phyloP scores from a whole-genome alignment of 176 grass and related monocot genomes.

The Carex littledalei region DNA sequence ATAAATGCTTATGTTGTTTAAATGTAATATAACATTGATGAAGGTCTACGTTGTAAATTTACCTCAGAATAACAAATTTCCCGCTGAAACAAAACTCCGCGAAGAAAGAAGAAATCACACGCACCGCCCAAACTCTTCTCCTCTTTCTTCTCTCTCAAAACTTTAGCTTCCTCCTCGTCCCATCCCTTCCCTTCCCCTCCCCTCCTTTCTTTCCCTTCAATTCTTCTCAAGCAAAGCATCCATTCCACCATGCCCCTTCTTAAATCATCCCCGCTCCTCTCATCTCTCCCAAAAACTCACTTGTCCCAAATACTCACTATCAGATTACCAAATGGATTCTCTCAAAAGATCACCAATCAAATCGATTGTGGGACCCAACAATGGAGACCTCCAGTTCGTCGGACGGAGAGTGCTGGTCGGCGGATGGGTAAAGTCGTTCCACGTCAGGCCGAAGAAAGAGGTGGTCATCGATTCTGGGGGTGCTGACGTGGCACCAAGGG shows the following conservation, averaged over 20 bases:
- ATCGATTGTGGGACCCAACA: slow-evolving; percentile 28
- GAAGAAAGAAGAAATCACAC: slow-evolving; percentile 9
- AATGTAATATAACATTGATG: neutral
- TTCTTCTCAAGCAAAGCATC: slow-evolving; percentile 48
- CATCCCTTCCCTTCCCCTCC: slow-evolving; percentile 6
- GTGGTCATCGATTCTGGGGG: neutral
- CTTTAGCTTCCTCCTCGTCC: neutral
- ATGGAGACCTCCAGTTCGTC: slow-evolving; percentile 24
- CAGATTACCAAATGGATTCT: slow-evolving; percentile 32
- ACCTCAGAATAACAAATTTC: neutral
- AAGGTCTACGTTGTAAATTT: neutral
- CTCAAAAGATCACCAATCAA: slow-evolving; percentile 31
- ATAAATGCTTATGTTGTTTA: no score
- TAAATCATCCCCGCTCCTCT: slow-evolving; percentile 5
- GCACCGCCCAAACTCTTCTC: neutral
- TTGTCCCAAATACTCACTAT: neutral
- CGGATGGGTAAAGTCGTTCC: slow-evolving; percentile 53
- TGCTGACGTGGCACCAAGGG: neutral
- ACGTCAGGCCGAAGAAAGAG: slow-evolving; percentile 17
- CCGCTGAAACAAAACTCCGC: neutral
- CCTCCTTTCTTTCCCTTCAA: slow-evolving; percentile 25
- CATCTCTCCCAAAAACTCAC: neutral
- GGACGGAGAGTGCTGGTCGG: slow-evolving; percentile 38
- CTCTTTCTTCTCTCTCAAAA: neutral
- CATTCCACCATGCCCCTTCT: slow-evolving; percentile 30